Evolutionary conservation across 306 rosid species (phyloP).

Genomic region (Acacia melanoxylon): DNA sequence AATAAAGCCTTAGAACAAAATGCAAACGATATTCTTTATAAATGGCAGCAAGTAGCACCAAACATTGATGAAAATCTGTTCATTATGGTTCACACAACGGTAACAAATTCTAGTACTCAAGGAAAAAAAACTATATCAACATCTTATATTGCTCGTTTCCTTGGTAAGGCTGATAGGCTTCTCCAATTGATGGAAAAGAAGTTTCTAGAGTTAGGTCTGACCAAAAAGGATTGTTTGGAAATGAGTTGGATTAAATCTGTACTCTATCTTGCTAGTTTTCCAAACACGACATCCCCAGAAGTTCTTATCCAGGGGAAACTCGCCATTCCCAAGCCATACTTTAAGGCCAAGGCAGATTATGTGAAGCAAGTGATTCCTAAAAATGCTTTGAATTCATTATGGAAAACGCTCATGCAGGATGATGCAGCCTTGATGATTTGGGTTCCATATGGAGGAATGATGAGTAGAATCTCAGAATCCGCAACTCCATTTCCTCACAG

Average conservation of each 20-base stretch:
- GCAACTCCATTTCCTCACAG: constrained; percentile 71
- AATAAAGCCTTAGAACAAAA: too few relatives aligned
- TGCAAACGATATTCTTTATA: too few relatives aligned
- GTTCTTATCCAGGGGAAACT: constrained; percentile 41
- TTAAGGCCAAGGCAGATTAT: constrained; percentile 69
- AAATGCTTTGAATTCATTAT: background rate
- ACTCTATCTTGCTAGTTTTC: background rate
- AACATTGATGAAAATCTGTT: background rate
- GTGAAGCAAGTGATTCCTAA: constrained; percentile 52
- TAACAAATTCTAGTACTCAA: background rate
- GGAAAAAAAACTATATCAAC: background rate
- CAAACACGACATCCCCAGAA: constrained; percentile 37
- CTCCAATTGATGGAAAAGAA: background rate
- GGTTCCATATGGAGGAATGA: constrained; percentile 63
- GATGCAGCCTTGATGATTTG: constrained; percentile 28
- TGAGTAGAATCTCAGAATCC: constrained; percentile 52
- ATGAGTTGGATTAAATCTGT: too few relatives aligned
- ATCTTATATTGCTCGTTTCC: too few relatives aligned
- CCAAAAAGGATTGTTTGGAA: background rate
- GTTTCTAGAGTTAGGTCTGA: background rate
- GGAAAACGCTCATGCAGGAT: too few relatives aligned
- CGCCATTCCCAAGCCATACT: constrained; percentile 23
- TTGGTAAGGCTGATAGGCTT: background rate
- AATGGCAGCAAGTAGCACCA: too few relatives aligned
- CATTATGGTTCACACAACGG: background rate